Conservation (phyloP, 768 basidiomycete genomes). For the Termitomyces sp. region DNA sequence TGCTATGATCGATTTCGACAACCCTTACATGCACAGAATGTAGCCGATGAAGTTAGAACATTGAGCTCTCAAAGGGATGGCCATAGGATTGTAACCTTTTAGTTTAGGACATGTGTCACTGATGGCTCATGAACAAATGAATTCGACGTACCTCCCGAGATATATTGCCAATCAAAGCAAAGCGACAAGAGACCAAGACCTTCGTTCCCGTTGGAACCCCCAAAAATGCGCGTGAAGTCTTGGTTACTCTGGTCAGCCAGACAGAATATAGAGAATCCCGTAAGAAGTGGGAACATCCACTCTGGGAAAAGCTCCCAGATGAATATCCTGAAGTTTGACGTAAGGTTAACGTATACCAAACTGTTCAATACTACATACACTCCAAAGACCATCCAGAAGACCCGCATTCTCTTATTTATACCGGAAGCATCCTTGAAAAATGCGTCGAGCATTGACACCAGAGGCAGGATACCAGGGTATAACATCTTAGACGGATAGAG, state of each 20-base stretch:
- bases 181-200: conserved; percentile 55
- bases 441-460: conserved; percentile 45
- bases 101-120: neutral
- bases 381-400: conserved; percentile 45
- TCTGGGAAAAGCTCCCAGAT: conserved; percentile 46
- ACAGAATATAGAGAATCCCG: conserved; percentile 53
- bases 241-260: conserved; percentile 41
- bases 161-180: conserved; percentile 62
- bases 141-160: conserved; percentile 31
- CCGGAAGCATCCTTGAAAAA: conserved; percentile 37
- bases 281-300: conserved; percentile 59
- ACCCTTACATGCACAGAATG: conserved; percentile 40
- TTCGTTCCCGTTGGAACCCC: conserved; percentile 61
- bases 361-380: conserved; percentile 22
- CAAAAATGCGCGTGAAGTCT: conserved; percentile 55
- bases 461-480: conserved; percentile 41
- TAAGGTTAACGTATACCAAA: conserved; percentile 15
- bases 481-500: conserved; percentile 52
- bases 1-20: neutral
- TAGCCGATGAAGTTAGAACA: conserved; percentile 44
- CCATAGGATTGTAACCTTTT: conserved; percentile 38
- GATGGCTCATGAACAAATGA: neutral
- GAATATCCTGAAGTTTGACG: conserved; percentile 30
- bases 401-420: conserved; percentile 35
- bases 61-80: conserved; percentile 49